Evolutionary conservation across 306 rosid species (phyloP).

Genomic region (Prunus fruticosa): DNA sequence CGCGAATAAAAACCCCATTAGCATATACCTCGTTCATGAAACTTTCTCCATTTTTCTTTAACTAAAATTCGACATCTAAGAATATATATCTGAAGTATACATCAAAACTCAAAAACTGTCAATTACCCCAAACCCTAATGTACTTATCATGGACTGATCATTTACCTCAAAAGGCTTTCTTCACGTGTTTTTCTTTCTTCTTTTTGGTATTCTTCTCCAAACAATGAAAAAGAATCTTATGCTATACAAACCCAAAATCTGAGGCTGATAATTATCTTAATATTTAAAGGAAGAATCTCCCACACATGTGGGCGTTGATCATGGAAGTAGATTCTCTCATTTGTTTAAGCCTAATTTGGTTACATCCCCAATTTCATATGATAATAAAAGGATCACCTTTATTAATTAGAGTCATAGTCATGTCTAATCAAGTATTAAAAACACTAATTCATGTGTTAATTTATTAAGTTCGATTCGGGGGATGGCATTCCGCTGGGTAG

Average conservation of each 20-base stretch:
- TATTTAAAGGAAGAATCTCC: slow-evolving; percentile 6
- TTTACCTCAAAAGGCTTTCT: too few relatives aligned
- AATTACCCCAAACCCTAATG: not conserved
- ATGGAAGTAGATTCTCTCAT: not conserved
- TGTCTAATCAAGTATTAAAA: not conserved
- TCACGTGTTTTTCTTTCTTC: not conserved
- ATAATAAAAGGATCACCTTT: too few relatives aligned
- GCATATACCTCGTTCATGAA: not conserved
- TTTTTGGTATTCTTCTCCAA: not conserved
- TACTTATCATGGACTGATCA: too few relatives aligned
- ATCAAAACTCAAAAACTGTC: not conserved
- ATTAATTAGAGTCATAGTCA: not conserved
- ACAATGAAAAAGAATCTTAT: not conserved
- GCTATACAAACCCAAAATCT: not conserved
- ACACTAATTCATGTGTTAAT: not conserved
- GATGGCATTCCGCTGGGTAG: not conserved
- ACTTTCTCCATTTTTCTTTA: slow-evolving; percentile 11
- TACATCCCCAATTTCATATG: too few relatives aligned
- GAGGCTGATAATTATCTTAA: not conserved
- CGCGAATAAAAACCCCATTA: not conserved
- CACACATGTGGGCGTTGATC: not conserved
- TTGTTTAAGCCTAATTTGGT: not conserved
- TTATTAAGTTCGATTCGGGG: not conserved
- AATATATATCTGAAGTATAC: not conserved
- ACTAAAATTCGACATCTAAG: not conserved